A percentile compares a stretch with the other conserved stretches of the same genome.
Conservation (phyloP, 2,329 filamentous ascomycete species). For the Colletotrichum trifolii region DNA sequence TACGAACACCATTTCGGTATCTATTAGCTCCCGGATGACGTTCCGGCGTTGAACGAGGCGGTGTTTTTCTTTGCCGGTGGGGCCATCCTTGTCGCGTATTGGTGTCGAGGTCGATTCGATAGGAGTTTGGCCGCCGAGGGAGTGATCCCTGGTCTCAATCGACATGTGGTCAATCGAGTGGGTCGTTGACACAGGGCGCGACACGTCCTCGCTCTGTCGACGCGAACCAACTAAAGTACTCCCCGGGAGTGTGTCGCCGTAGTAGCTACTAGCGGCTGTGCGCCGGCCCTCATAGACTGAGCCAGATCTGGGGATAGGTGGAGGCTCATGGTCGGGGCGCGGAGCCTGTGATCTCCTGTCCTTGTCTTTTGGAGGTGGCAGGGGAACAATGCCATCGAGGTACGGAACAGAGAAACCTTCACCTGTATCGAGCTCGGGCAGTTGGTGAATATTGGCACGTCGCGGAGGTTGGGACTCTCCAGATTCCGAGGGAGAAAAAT, state of each 20-base stretch:
- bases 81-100: conserved; percentile 52
- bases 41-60: conserved; percentile 84
- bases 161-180: conserved; percentile 61
- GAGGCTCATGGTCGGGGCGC: conserved; percentile 62
- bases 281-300: conserved; percentile 44
- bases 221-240: conserved; percentile 57
- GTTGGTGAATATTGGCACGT: conserved; percentile 49
- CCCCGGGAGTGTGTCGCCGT: conserved; percentile 54
- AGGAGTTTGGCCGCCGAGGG: conserved; percentile 49
- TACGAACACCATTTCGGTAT: conserved; percentile 91
- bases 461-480: conserved; percentile 15
- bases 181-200: conserved; percentile 55
- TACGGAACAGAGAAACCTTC: conserved; percentile 63
- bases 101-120: conserved; percentile 50
- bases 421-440: conserved; percentile 63
- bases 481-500: conserved; percentile 45
- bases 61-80: conserved; percentile 68
- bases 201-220: conserved; percentile 58
- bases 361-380: conserved; percentile 39
- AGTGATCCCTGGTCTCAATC: conserved; percentile 54
- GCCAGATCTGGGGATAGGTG: conserved; percentile 54
- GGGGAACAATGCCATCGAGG: conserved; percentile 45
- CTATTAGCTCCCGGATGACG: conserved; percentile 89
- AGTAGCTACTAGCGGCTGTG: conserved; percentile 52
- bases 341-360: conserved; percentile 42